Evolutionary conservation across 371 early-diverging fungal species (phyloP).

Genomic region (Syncephalis plumigaleata): DNA sequence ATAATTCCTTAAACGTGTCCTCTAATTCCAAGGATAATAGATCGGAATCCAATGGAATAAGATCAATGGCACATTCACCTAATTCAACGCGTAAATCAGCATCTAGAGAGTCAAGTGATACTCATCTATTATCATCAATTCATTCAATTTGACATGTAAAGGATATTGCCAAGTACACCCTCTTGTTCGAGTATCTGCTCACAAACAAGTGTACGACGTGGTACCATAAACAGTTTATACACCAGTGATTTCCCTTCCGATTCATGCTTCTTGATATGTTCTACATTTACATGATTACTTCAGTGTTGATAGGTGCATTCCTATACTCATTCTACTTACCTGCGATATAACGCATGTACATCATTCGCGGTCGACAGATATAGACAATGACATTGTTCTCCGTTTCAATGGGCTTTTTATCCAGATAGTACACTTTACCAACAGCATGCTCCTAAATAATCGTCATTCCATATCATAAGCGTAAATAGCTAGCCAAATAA

Average conservation of each 20-base stretch:
- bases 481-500: not conserved
- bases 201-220: constrained; percentile 70
- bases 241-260: constrained; percentile 4
- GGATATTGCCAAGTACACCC: constrained; percentile 68
- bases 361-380: constrained; percentile 58
- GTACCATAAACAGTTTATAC: constrained; percentile 71
- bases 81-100: constrained; percentile 25
- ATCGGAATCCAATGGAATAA: constrained; percentile 82
- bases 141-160: not conserved
- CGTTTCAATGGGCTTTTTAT: constrained; percentile 32
- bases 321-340: constrained; percentile 20
- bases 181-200: constrained; percentile 78
- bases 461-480: not conserved
- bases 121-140: not conserved
- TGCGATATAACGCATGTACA: constrained; percentile 67
- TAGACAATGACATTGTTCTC: constrained; percentile 62
- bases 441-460: constrained; percentile 74
- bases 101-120: constrained; percentile 2
- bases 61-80: constrained; percentile 75
- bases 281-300: constrained; percentile 7
- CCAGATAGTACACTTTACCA: constrained; percentile 77
- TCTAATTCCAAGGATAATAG: constrained; percentile 77
- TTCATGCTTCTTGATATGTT: constrained; percentile 18
- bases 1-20: constrained; percentile 62
- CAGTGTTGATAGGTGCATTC: not conserved